Base-by-base conservation (phyloP, 129 eudicot species). In the Lonicera japonica region DNA sequence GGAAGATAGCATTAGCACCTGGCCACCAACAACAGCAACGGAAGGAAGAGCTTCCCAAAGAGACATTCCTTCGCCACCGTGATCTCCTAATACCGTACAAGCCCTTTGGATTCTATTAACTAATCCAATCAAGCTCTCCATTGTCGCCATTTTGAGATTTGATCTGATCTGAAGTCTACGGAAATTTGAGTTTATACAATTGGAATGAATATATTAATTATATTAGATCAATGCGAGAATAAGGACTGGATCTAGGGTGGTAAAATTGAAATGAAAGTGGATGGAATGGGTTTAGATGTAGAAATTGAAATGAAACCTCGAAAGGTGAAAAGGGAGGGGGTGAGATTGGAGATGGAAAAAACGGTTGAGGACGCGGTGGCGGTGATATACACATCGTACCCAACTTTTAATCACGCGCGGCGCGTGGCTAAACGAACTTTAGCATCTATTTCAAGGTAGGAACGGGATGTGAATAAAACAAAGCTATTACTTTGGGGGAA, bases 1-100 rank as follows among this genome's bases (percentile, higher is more conserved):
- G n/a, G 14, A 41, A 3, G 8, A 5, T 8, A 1, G 39, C 58
- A 88, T 96, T 8, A 1, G 39, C 58, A 88, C 99, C 99, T 94
- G 99, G 60, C 99, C 99, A 56, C 99, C 99, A 43, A 94, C 99
- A 62, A 88, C 99, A 60, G 96, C 99, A 39, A 94, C 99, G 46
- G 99, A 65, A 58, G 99, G 99, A 76, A 94, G 99, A 78, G 99
- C 99, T 79, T 94, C 99, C 99, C 99, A 94, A 14, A 94, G 96
- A 21, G 99, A 94, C 83, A 81, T 72, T 21, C 95, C 96, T 70
- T 87, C 95, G 21, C 99, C 99, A 2, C 99, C 99, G 61, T 88
- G 91, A 88, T 94, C 99, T 41, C 99, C 99, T 60, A 94, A 76
- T 10, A 85, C 95, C 0, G 99, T 94, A 60, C 99, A 94, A 16